Evolutionary conservation across 805 yeast genomes (phyloP).

Genomic region (Zygosaccharomyces gambellarensis): DNA sequence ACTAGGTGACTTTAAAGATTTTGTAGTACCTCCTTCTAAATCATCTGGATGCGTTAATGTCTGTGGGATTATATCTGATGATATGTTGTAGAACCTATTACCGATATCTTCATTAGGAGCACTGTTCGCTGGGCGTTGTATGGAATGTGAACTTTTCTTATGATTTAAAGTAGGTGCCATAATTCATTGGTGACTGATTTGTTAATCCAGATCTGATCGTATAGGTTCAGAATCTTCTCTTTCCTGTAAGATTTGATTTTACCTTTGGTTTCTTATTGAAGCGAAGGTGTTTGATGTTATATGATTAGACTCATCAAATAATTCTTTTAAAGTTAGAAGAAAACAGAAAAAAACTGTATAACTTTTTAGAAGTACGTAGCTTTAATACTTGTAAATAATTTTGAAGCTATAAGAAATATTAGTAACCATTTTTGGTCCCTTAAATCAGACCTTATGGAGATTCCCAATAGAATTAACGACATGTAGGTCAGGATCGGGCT

Average conservation of each 20-base stretch:
- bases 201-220: too few relatives aligned
- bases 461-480: constrained; percentile 14
- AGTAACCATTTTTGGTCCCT: constrained; percentile 10
- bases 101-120: neutral
- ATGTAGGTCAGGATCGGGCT: constrained; percentile 5
- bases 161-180: neutral
- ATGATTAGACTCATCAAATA: neutral
- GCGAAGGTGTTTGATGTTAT: neutral
- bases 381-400: neutral
- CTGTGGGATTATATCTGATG: constrained; percentile 32
- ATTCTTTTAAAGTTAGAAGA: neutral
- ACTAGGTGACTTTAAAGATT: constrained; percentile 15
- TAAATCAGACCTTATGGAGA: constrained; percentile 7
- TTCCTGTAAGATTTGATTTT: neutral
- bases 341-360: constrained; percentile 1
- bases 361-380: neutral
- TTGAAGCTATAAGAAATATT: neutral
- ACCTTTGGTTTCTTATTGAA: neutral
- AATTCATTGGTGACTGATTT: neutral
- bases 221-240: too few relatives aligned
- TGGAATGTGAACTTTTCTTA: neutral
- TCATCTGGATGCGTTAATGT: constrained; percentile 21
- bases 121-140: neutral
- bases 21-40: constrained; percentile 12
- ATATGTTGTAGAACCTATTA: constrained; percentile 23